These are phyloP conservation scores for Withania somnifera DNA, from an alignment of 305 asterid genomes.

Conservation along the genomic window DNA sequence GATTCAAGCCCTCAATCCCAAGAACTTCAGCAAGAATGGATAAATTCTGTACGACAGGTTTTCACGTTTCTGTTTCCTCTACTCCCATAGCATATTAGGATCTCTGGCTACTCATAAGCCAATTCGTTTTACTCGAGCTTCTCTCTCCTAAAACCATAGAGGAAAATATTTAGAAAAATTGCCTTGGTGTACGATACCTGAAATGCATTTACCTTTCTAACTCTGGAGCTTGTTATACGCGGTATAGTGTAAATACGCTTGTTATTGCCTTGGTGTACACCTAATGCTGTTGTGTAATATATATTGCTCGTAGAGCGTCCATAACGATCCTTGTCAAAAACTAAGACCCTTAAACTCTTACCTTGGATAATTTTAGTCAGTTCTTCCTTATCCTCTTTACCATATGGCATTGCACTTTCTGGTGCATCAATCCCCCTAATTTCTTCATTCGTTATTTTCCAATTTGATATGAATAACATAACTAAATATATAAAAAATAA, in stretches of 20 bases:
- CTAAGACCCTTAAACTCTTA: conserved; percentile 49
- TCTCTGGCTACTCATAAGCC: conserved; percentile 66
- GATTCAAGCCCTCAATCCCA: too few species aligned
- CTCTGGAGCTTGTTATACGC: conserved; percentile 69
- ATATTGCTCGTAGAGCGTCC: conserved; percentile 68
- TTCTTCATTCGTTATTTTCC: conserved; percentile 3
- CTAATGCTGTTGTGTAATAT: conserved; percentile 72
- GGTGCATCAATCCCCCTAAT: conserved; percentile 91
- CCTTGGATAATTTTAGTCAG: conserved; percentile 48
- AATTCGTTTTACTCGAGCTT: conserved; percentile 60
- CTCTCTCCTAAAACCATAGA: conserved; percentile 40
- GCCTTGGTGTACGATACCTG: background rate
- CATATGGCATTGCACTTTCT: conserved; percentile 73
- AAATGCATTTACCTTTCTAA: conserved; percentile 40
- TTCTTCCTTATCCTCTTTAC: conserved; percentile 70
- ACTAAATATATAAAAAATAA: too few species aligned
- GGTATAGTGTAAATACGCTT: conserved; percentile 60
- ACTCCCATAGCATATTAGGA: conserved; percentile 97
- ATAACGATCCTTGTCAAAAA: conserved; percentile 68
- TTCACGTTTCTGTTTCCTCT: conserved; percentile 81
- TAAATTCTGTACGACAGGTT: too few species aligned
- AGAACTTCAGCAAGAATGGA: too few species aligned
- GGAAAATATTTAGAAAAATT: background rate
- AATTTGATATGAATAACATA: background rate
- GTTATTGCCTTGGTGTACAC: too few species aligned